Percentiles rank a stretch among this genome's conserved stretches.
phyloP scores from a whole-genome alignment of 2,329 filamentous ascomycete genomes.

The Colletotrichum truncatum region DNA sequence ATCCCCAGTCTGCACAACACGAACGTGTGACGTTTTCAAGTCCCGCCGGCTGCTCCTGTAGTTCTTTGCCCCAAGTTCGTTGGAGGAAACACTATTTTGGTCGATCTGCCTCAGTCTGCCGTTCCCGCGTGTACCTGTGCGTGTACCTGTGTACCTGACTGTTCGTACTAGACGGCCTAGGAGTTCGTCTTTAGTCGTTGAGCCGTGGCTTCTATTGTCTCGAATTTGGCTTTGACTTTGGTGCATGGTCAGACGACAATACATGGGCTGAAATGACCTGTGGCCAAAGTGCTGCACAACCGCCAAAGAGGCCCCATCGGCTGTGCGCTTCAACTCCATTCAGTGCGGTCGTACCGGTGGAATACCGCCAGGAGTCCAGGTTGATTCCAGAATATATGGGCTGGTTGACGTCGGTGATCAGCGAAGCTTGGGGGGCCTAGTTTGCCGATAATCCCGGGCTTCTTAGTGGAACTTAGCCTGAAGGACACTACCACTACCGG shows the following conservation, averaged over 20 bases:
- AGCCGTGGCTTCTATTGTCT: neutral
- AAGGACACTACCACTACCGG: neutral
- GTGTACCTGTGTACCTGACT: neutral
- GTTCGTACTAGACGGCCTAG: neutral
- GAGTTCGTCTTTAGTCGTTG: slow-evolving; percentile 9
- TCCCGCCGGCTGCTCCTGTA: neutral
- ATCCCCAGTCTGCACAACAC: slow-evolving; percentile 6
- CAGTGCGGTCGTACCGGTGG: neutral
- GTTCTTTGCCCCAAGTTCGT: neutral
- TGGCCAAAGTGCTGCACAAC: neutral
- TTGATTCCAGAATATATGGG: slow-evolving; percentile 8
- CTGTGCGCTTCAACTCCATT: neutral
- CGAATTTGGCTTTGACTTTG: neutral
- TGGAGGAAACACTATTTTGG: slow-evolving; percentile 1
- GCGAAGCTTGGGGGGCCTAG: slow-evolving; percentile 4
- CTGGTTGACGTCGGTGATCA: slow-evolving; percentile 29
- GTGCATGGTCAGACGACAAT: neutral
- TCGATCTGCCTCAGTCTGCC: neutral
- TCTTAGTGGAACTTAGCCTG: neutral
- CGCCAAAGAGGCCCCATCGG: neutral
- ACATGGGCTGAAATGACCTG: neutral
- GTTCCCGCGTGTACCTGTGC: neutral
- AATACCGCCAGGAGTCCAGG: neutral
- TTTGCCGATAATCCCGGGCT: slow-evolving; percentile 17
- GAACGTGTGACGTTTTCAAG: slow-evolving; percentile 23